Conservation (phyloP, 805 yeast species). For the Monosporozyma servazzii region DNA sequence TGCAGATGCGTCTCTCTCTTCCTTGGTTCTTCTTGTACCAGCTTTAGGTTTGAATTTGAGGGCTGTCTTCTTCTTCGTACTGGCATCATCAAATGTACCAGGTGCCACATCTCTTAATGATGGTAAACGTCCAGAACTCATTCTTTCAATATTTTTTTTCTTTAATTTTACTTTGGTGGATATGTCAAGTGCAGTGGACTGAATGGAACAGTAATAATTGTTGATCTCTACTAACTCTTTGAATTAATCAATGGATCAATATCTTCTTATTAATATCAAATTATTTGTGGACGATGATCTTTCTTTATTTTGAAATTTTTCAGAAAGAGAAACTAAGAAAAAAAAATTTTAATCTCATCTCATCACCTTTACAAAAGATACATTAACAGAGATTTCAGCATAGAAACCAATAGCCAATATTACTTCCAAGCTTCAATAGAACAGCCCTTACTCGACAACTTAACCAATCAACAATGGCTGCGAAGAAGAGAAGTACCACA, state of each 20-base stretch:
- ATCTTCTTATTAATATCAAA: neutral
- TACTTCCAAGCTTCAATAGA: neutral
- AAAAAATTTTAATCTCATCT: constrained; percentile 15
- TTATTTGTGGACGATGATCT: neutral
- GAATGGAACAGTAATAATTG: no score
- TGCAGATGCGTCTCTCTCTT: constrained; percentile 73
- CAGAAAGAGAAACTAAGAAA: neutral
- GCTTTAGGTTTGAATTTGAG: constrained; percentile 79
- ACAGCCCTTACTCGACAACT: neutral
- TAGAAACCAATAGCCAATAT: neutral
- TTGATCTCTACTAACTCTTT: no score
- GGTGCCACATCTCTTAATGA: constrained; percentile 17
- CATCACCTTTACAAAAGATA: constrained; percentile 8
- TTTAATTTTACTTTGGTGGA: neutral
- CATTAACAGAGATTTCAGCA: no score
- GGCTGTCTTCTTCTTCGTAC: constrained; percentile 33
- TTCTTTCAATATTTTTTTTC: neutral
- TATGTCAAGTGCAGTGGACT: no score
- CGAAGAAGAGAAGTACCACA: neutral
- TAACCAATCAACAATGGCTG: constrained; percentile 9
- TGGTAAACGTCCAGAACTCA: constrained; percentile 28
- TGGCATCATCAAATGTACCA: constrained; percentile 3
- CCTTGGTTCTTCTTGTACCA: constrained; percentile 75
- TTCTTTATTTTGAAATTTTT: constrained; percentile 4
- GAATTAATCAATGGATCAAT: neutral